Conservation (phyloP, 805 yeast species). For the Saccharomycopsis sp. region DNA sequence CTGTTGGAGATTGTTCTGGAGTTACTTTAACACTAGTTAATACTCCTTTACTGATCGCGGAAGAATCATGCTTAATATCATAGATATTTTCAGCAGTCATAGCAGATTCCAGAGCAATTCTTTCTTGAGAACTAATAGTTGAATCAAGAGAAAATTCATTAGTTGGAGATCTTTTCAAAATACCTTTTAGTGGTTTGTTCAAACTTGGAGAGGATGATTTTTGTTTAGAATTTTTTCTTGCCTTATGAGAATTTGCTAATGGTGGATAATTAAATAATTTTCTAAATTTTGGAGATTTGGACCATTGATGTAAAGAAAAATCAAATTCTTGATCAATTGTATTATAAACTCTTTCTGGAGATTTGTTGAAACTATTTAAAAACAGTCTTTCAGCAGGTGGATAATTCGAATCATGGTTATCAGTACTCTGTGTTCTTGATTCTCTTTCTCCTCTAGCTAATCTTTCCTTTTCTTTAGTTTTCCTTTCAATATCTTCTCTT, state of each 20-base stretch:
- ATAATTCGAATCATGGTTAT: too few species aligned
- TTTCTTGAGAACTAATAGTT: too few species aligned
- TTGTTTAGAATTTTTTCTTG: not conserved
- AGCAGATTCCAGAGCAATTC: not conserved
- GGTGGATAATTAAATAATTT: slow-evolving; percentile 3
- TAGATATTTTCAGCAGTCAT: not conserved
- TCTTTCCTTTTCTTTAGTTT: too few species aligned
- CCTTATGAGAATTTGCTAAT: not conserved
- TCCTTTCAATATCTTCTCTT: not conserved
- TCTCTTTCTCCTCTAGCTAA: too few species aligned
- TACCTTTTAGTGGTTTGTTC: not conserved
- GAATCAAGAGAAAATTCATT: too few species aligned
- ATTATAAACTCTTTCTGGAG: not conserved
- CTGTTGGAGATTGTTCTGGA: too few species aligned
- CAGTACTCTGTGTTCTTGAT: too few species aligned
- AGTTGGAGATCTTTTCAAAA: not conserved
- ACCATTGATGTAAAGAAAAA: slow-evolving; percentile 12
- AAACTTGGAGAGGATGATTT: not conserved
- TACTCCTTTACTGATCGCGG: too few species aligned
- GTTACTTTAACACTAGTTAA: too few species aligned
- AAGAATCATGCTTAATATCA: not conserved
- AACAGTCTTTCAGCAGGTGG: too few species aligned
- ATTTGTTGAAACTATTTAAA: too few species aligned
- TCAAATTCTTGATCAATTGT: slow-evolving; percentile 12
- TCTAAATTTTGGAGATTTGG: slow-evolving; percentile 1